Evolutionary conservation across 208 protist species (phyloP).

Genomic region (Tritrichomonas foetus): DNA sequence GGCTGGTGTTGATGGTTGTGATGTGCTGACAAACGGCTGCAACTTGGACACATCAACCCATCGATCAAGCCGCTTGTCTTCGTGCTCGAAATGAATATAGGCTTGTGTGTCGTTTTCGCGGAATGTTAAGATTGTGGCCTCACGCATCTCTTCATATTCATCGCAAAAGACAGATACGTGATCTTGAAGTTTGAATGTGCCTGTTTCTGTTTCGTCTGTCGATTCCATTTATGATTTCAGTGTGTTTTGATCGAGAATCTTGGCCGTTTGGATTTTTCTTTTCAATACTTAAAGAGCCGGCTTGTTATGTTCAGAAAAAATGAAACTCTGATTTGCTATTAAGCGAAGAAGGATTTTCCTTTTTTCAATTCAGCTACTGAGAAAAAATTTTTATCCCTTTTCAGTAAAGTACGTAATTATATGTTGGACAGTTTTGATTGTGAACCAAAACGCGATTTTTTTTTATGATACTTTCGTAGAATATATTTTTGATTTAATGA

Average conservation of each 20-base stretch:
- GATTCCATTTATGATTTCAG: background rate
- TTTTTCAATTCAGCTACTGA: no score
- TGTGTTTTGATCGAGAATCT: background rate
- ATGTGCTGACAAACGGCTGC: background rate
- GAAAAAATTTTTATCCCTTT: background rate
- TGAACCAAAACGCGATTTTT: background rate
- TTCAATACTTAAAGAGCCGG: background rate
- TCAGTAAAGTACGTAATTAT: background rate
- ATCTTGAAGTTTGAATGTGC: background rate
- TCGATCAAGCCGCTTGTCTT: constrained; percentile 28
- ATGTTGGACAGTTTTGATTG: no score
- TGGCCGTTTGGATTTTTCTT: background rate
- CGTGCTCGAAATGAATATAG: constrained; percentile 25
- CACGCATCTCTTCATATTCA: background rate
- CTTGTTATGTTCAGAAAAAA: background rate
- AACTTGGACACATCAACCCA: background rate
- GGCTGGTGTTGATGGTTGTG: background rate
- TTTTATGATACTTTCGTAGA: background rate
- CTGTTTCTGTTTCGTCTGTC: background rate
- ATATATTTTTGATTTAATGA: background rate
- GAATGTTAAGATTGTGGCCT: background rate
- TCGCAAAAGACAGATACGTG: background rate
- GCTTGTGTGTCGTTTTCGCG: background rate
- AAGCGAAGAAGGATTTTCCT: background rate
- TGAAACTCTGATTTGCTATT: background rate